These are phyloP conservation scores for Mycena crocata DNA, from an alignment of 768 basidiomycete genomes.

Conservation along the genomic window DNA sequence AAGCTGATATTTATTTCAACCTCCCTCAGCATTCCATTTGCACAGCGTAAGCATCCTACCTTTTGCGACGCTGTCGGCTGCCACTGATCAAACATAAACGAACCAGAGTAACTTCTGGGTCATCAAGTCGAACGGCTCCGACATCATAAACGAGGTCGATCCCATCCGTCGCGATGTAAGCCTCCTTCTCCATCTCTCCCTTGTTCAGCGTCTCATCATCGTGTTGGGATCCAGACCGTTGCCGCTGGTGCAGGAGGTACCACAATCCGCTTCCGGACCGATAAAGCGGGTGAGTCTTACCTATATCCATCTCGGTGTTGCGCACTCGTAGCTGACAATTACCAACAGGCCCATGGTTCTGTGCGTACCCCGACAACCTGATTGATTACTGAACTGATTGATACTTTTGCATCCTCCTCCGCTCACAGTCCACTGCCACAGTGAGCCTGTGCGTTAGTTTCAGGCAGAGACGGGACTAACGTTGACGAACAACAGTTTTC, in stretches of 20 bases:
- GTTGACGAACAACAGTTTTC: conserved; percentile 26
- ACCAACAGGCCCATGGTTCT: conserved; percentile 42
- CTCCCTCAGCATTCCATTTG: conserved; percentile 41
- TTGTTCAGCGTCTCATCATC: background rate
- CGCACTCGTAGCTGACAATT: background rate
- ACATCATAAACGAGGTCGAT: conserved; percentile 54
- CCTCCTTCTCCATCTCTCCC: background rate
- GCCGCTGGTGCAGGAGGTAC: conserved; percentile 33
- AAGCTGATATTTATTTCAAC: background rate
- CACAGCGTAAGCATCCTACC: conserved; percentile 40
- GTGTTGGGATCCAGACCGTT: conserved; percentile 20
- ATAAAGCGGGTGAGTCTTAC: conserved; percentile 58
- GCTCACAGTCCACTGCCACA: conserved; percentile 40
- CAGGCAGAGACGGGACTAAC: background rate
- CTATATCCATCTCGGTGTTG: too few species aligned
- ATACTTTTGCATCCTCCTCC: too few species aligned
- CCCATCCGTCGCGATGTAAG: conserved; percentile 54
- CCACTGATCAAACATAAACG: background rate
- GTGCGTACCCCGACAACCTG: background rate
- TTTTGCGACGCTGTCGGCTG: background rate
- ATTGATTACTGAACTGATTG: background rate
- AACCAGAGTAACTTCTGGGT: conserved; percentile 52
- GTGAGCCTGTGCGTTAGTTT: background rate
- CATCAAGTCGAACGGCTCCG: conserved; percentile 49
- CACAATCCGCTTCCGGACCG: conserved; percentile 64